Percentiles rank a stretch among this genome's conserved stretches.
Evolutionary conservation across 2,329 filamentous ascomycete species (phyloP).

Genomic region (Magnaporthiopsis incrustans): DNA sequence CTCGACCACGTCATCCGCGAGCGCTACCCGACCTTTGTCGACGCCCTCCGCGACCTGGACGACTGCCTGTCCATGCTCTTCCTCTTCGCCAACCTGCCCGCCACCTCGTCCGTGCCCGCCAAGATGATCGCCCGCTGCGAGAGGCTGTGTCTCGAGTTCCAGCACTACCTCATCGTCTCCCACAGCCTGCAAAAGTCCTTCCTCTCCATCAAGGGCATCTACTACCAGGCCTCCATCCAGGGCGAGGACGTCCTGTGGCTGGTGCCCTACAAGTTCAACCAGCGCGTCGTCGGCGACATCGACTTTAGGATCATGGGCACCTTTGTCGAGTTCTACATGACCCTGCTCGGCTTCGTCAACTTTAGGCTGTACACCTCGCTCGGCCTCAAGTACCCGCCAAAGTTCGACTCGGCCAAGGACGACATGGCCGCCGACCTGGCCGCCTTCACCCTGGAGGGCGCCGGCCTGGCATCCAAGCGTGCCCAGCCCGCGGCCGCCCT

Average conservation of each 20-base stretch:
- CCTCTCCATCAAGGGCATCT: conserved; percentile 97
- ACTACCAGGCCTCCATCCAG: conserved; percentile 96
- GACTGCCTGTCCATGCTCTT: conserved; percentile 96
- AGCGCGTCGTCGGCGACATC: conserved; percentile 85
- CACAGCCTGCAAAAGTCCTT: conserved; percentile 93
- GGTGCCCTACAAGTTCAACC: conserved; percentile 96
- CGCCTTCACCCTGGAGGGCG: conserved; percentile 81
- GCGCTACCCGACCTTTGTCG: conserved; percentile 93
- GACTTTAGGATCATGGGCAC: conserved; percentile 99
- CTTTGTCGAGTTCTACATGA: conserved; percentile 98
- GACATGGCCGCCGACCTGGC: conserved; percentile 83
- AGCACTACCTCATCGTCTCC: conserved; percentile 93
- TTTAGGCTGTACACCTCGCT: conserved; percentile 87
- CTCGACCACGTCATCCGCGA: conserved; percentile 97
- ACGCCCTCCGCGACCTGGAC: conserved; percentile 88
- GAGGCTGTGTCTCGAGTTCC: conserved; percentile 86
- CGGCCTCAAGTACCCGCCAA: conserved; percentile 90
- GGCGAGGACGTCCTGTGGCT: conserved; percentile 96
- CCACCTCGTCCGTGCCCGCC: conserved; percentile 77
- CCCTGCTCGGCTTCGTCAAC: conserved; percentile 90
- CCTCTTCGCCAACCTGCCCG: conserved; percentile 92
- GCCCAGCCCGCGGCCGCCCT: conserved; percentile 36
- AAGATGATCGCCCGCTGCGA: conserved; percentile 97
- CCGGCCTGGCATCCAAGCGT: conserved; percentile 45
- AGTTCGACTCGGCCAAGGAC: conserved; percentile 81